Base-by-base conservation (phyloP, 2,329 filamentous ascomycete species). In the Chaetomium sp. region DNA sequence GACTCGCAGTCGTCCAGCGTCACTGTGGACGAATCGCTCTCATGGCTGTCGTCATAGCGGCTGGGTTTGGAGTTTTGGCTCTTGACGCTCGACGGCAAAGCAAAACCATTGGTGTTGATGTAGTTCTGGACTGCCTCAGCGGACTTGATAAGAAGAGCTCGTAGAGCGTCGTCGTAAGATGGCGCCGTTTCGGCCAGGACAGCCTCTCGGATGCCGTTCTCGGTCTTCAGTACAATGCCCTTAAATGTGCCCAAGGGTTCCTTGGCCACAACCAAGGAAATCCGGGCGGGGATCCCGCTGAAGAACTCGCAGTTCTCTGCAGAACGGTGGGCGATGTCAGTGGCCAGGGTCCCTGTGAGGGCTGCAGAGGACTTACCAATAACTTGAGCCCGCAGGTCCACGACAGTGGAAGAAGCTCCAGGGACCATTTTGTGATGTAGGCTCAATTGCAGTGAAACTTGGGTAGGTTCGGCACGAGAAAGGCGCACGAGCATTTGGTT, bases 91-190 rank as follows among this genome's bases (percentile, higher is more conserved):
- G 65, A 53, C 2, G 63, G 61, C 16, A 68, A 55, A 27, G 68
- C 73, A 57, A 75, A 79, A 55, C 77, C 78, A 55, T 77, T 73
- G 27, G 70, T 70, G n/a, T 65, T 49, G 60, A 77, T 72, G 68
- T 74, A 69, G 50, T 72, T 68, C 47, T 74, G 71, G 50, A 78
- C 75, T n/a, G 74, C 75, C 50, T 76, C 75, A n/a, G 78, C 77
- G 10, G 78, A 77, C 65, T 74, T 76, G 54, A 69, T 64, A 64
- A 79, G 75, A n/a, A 81, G 76, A 19, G 72, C 64, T 58, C 76
- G 73, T 6, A 80, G 69, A 10, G 78, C 78, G 4, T 73, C 73
- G 25, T 72, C 62, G 8, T 73, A 63, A 19, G 74, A 73, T 19
- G 64, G 54, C 7, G 70, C 75, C 1, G 73, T 68, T 23, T 74